Evolutionary conservation across 306 rosid species (phyloP).

Genomic region (Leucaena leucocephala): DNA sequence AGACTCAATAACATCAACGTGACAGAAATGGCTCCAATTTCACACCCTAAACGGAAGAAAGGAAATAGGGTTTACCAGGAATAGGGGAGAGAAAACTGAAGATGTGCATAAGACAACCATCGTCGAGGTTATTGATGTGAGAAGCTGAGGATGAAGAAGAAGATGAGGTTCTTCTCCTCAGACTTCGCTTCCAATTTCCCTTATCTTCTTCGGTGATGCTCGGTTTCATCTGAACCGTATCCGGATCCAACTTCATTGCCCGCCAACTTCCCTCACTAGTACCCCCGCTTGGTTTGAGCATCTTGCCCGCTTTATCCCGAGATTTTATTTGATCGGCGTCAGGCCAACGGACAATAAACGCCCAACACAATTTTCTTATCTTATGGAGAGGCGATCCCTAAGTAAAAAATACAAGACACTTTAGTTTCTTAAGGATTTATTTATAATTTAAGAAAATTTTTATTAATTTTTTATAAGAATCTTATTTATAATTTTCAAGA

Average conservation of each 20-base stretch:
- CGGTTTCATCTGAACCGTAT: constrained; percentile 15
- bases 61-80: constrained; percentile 63
- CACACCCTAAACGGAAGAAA: not conserved
- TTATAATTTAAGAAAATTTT: too few relatives aligned
- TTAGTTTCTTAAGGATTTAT: too few relatives aligned
- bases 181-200: constrained; percentile 40
- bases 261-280: not conserved
- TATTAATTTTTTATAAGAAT: too few relatives aligned
- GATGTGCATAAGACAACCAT: constrained; percentile 93
- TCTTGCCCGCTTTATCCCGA: not conserved
- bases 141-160: constrained; percentile 45
- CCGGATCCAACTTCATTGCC: constrained; percentile 21
- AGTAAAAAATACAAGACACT: too few relatives aligned
- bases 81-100: constrained; percentile 90
- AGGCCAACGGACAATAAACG: not conserved
- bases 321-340: not conserved
- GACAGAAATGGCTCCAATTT: constrained; percentile 48
- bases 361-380: not conserved
- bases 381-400: too few relatives aligned
- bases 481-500: too few relatives aligned
- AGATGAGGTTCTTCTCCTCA: constrained; percentile 25
- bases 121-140: constrained; percentile 71
- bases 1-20: constrained; percentile 71
- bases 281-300: not conserved
- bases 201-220: constrained; percentile 19